These are phyloP conservation scores for Lipomyces anomalus DNA, from an alignment of 805 yeast genomes.

Conservation along the genomic window DNA sequence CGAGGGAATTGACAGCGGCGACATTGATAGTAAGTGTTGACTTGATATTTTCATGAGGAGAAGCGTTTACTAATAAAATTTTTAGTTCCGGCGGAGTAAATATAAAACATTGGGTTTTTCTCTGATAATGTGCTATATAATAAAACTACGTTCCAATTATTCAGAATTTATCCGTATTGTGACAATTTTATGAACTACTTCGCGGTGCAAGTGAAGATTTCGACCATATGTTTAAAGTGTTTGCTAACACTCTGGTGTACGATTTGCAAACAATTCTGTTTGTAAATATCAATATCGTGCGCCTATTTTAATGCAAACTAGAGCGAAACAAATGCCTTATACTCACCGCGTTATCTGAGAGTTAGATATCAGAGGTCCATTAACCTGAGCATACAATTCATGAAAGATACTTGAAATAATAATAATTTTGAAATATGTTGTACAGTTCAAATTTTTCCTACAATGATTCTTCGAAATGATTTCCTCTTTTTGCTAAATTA, in stretches of 20 bases:
- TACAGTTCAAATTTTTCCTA: background rate
- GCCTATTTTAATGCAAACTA: constrained; percentile 92
- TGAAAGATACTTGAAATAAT: background rate
- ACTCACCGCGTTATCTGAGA: constrained; percentile 60
- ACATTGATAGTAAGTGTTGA: constrained; percentile 57
- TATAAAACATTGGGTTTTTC: background rate
- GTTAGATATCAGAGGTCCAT: constrained; percentile 21
- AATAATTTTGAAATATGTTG: background rate
- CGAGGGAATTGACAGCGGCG: constrained; percentile 98
- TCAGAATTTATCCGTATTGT: constrained; percentile 7
- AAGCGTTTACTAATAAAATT: background rate
- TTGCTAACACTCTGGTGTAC: constrained; percentile 94
- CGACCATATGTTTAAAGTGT: no score
- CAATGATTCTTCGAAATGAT: no score
- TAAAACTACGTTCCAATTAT: background rate
- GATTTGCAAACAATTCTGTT: constrained; percentile 35
- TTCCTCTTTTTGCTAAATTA: no score
- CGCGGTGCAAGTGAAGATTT: no score
- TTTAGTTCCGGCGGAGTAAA: constrained; percentile 1
- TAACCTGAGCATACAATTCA: constrained; percentile 10
- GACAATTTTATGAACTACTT: no score
- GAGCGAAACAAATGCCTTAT: constrained; percentile 52
- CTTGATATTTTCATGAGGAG: background rate
- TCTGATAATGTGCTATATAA: background rate
- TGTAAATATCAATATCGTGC: constrained; percentile 49